Evolutionary conservation across 129 eudicot species (phyloP).

Genomic region (Tagetes erecta): DNA sequence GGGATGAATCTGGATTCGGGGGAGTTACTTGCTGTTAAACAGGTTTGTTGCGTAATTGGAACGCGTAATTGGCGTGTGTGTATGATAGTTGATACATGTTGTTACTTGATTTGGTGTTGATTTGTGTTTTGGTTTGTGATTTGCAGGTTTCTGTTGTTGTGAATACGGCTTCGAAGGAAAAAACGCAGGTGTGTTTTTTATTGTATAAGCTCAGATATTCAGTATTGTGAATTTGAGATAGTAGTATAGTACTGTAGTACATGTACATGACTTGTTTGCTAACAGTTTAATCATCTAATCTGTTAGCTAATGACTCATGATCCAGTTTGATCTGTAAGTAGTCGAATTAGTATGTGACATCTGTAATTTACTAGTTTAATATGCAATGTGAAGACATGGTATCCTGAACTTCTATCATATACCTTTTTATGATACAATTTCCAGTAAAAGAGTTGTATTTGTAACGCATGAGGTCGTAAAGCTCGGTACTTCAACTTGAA

Average conservation of each 20-base stretch:
- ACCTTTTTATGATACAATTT: background rate
- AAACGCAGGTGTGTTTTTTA: conserved; percentile 64
- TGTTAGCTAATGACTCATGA: conserved; percentile 3
- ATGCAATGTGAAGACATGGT: background rate
- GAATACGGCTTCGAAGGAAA: conserved; percentile 68
- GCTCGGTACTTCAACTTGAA: background rate
- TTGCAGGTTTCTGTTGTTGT: conserved; percentile 81
- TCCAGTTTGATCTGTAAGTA: background rate
- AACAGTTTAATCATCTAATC: background rate
- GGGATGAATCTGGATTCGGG: conserved; percentile 99
- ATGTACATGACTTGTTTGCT: background rate
- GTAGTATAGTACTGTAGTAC: background rate
- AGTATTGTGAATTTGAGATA: background rate
- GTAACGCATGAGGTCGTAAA: background rate
- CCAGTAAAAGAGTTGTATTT: background rate
- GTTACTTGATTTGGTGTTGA: conserved; percentile 20
- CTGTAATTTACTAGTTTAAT: background rate
- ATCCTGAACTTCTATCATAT: background rate
- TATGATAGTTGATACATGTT: background rate
- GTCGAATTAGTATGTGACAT: background rate
- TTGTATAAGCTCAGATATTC: background rate
- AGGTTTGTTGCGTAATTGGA: conserved; percentile 37
- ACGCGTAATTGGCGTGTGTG: background rate
- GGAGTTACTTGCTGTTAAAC: conserved; percentile 89
- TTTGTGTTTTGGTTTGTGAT: conserved; percentile 1